Percentiles rank a stretch among this genome's conserved stretches.
Evolutionary conservation across 371 early-diverging fungal species (phyloP).

Genomic region (Mortierella sp.): DNA sequence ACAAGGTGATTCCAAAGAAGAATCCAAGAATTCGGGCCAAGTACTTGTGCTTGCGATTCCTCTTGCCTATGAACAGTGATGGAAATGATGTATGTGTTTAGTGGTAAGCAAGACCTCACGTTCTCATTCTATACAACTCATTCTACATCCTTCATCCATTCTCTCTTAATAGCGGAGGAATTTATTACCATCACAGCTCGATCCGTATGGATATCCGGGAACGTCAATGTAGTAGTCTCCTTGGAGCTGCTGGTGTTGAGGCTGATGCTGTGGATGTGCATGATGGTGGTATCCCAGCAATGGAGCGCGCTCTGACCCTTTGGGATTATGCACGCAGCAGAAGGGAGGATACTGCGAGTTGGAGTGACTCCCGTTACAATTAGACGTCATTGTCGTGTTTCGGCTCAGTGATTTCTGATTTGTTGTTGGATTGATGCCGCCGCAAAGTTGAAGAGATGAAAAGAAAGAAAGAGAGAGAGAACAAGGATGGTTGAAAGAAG

Average conservation of each 20-base stretch:
- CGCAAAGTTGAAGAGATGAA: too few relatives aligned
- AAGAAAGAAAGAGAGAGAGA: too few relatives aligned
- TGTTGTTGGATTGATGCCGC: too few relatives aligned
- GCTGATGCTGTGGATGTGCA: background rate
- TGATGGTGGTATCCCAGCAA: constrained; percentile 22
- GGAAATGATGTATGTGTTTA: too few relatives aligned
- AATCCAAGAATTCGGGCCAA: background rate
- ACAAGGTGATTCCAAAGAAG: background rate
- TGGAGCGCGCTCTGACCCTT: constrained; percentile 14
- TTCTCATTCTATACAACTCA: too few relatives aligned
- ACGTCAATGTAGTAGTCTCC: constrained; percentile 10
- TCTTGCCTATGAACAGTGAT: constrained; percentile 1
- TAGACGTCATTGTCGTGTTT: background rate
- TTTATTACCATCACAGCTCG: background rate
- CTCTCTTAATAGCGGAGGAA: too few relatives aligned
- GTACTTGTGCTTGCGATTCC: background rate
- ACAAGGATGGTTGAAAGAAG: too few relatives aligned
- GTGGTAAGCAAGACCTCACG: too few relatives aligned
- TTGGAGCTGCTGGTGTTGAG: background rate
- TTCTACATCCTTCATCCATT: too few relatives aligned
- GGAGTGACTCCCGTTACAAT: constrained; percentile 7
- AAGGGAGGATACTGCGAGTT: constrained; percentile 12
- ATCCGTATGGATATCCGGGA: background rate
- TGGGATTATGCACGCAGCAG: constrained; percentile 24
- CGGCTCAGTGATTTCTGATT: too few relatives aligned